A percentile compares a stretch with the other conserved stretches of the same genome.
Evolutionary conservation across 768 basidiomycete species (phyloP).

Genomic region (Naganishia vishniacii): DNA sequence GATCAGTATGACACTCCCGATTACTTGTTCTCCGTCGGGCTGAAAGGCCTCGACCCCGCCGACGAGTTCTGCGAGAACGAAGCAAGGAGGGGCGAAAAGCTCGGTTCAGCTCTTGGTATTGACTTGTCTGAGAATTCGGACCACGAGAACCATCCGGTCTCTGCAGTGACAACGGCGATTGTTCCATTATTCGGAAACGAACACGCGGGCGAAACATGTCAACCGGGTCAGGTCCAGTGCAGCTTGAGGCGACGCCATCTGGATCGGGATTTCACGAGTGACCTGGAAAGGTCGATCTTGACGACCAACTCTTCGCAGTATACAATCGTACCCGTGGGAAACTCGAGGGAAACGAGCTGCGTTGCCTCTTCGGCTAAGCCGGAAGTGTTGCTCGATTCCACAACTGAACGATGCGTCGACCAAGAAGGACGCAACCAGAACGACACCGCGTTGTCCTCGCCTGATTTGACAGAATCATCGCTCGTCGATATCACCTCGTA

Average conservation of each 20-base stretch:
- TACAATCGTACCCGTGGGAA: neutral
- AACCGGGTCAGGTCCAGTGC: neutral
- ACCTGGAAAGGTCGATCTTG: neutral
- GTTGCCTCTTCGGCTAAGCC: neutral
- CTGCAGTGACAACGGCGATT: neutral
- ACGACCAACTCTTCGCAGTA: neutral
- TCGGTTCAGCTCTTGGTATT: neutral
- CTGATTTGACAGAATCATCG: neutral
- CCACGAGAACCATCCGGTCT: neutral
- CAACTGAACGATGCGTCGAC: neutral
- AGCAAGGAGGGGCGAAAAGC: neutral
- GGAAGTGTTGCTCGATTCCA: neutral
- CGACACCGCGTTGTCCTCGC: neutral
- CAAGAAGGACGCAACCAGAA: neutral
- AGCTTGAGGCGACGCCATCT: neutral
- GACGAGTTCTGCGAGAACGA: conserved; percentile 1
- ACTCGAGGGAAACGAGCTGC: too few species aligned
- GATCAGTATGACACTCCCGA: neutral
- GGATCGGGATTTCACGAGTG: neutral
- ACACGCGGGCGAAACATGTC: neutral
- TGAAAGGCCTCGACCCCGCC: neutral
- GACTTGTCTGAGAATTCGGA: neutral
- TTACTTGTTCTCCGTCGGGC: neutral
- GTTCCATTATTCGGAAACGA: neutral
- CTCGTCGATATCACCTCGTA: neutral